Base-by-base conservation (phyloP, 768 basidiomycete species). In the Coprinellus micaceus region DNA sequence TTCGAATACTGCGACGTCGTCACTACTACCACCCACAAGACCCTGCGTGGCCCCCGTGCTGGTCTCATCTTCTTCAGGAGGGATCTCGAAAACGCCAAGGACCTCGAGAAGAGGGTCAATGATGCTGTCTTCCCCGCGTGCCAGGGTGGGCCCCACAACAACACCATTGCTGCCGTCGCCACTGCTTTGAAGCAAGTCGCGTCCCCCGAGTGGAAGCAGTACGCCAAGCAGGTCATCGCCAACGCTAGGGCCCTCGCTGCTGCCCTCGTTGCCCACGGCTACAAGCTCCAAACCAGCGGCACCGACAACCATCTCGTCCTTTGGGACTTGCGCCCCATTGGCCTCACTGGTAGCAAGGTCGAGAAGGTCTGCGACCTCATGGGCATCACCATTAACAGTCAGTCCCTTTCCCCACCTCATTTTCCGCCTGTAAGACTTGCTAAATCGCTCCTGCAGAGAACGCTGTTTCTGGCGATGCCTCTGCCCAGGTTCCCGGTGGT, bases 91-190 rank as follows among this genome's bases (percentile, higher is more conserved):
- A 80, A 86, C 58, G 74, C 84, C 25, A 75, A 83, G 64, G 96
- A 98, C 63, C 83, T 99, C 44, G 97, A 98, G 82, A 93, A 93
- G 74, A 89, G 95, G 56, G 86, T 99, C 65, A 98, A 98, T 71
- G 91, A 96, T 40, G 95, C 97, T 49, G 96, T 99, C 61, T 99
- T 99, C 86, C 97, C 97, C 56, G 96, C 97, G 33, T 98, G 97
- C 82, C 97, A 98, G 76, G 97, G 97, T 74, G 97, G 96, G 48
- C 97, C 96, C 43, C 97, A 98, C 80, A 98, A 98, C 79, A 94
- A 99, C 77, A 93, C 96, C 61, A 98, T 99, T 58, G 96, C 96
- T 40, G 94, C 85, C 64, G 80, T 99, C 60, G 97, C 97, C 49
- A 95, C 94, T 12, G 80, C 97, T 19, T 86, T 99, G 58, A 84